Evolutionary conservation across 768 basidiomycete genomes (phyloP), one percentile per base, ranked within the genome.

Genomic region (Mycena filopes): DNA sequence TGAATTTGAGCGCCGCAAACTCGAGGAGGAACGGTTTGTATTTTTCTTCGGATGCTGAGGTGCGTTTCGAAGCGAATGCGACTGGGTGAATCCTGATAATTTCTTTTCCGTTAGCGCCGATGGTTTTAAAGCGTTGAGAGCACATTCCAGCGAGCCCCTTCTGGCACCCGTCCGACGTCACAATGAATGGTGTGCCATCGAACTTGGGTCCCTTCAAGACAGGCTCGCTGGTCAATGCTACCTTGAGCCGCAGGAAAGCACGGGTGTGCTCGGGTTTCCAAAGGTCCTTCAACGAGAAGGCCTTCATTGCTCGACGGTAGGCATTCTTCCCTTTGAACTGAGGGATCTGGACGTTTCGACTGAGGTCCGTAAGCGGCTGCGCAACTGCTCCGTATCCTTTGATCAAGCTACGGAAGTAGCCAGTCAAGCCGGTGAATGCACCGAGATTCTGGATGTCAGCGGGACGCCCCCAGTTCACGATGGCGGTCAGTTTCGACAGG

Each of bases 391-490:
- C 70, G 43, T 82, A 83, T 23, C 71, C 74, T 46, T 71, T 66
- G 43, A 82, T 77, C 2, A 81, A 64, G n/a, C 67, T 53, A 0
- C 77, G 70, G 62, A 80, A 83, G 60, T 76, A 76, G 1, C 76
- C 74, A 20, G 64, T 65, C 12, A 69, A 51, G 3, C 67, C 55
- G 1, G 47, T 20, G 59, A 69, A 69, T 43, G 50, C 56, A 21
- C 36, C 58, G 29, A 68, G 57, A 25, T 65, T 60, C 40, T 68
- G 63, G 20, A 65, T 4, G 29, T 65, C 53, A 16, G 15, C 31
- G 15, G 67, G 67, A 18, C 12, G 23, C 31, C 48, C 54, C 76
- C 78, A 80, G 66, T 82, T 65, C 2, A 82, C 74, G 9, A 82
- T 74, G 0, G 80, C 76, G 2, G 73, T 75, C 4, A 83, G 68